Evolutionary conservation across 768 basidiomycete species (phyloP), one percentile per base, ranked within the genome.

Genomic region (Lactarius tabidus): DNA sequence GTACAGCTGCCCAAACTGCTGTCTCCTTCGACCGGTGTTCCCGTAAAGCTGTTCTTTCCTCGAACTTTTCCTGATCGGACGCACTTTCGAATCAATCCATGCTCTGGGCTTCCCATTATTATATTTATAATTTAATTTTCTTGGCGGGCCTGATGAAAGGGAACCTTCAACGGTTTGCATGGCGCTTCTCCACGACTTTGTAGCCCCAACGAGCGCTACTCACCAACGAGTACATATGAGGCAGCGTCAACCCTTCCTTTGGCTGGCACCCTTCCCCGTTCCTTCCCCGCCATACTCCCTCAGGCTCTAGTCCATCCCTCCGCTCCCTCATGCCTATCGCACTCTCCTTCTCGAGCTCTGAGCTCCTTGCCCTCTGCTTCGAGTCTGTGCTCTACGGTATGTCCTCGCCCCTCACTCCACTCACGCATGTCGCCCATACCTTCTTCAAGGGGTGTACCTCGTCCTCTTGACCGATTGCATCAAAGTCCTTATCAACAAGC

Each of bases 361-460:
- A 68, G 29, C 45, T 66, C 60, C 3, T 68, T 39, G 67, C 67
- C 0, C 23, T 68, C 14, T 23, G 36, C 29, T 28, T 66, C 54
- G 67, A 68, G 67, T 59, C 67, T 1, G n/a, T 61, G 28, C 31
- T 68, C 56, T 68, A 68, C 28, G 67, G 67, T 68, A 6, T 35
- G 48, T 18, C 39, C 10, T 18, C 1, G 2, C 9, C 39, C 17
- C 48, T n/a, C 31, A 10, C 9, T 6, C 10, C 20, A 10, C 14
- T 6, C 12, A 1, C 28, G 10, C 26, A 15, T 15, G 31, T 29
- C 31, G 1, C 15, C 23, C 36, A 35, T 18, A 33, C 28, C 12
- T 60, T 18, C n/a, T 1, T 9, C 4, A 10, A 68, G 67, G 67
- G 9, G 15, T 66, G 7, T 68, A 68, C 56, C 0, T 68, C 28